Percentiles rank a stretch among this genome's conserved stretches.
These are phyloP conservation scores for Skeletonema marinoi DNA, from an alignment of 108 stramenopile genomes.

Conservation along the genomic window DNA sequence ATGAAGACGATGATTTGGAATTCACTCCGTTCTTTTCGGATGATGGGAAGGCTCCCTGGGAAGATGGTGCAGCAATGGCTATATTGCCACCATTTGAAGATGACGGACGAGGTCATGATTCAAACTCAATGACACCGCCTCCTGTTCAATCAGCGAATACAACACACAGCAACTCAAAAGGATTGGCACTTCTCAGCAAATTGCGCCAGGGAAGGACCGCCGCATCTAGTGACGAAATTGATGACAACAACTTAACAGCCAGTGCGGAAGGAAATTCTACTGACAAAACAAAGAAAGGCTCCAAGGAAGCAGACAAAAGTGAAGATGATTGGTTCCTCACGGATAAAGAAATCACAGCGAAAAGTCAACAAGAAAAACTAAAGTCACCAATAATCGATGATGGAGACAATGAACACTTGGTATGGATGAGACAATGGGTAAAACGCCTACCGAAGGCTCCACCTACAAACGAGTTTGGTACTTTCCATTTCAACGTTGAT, in stretches of 20 bases:
- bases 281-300: not conserved
- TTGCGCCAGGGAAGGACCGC: conserved; percentile 41
- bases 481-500: conserved; percentile 67
- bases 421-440: conserved; percentile 58
- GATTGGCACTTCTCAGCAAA: conserved; percentile 53
- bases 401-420: conserved; percentile 37
- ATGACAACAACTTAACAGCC: conserved; percentile 1
- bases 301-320: not conserved
- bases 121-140: not conserved
- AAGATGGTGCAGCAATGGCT: conserved; percentile 50
- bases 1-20: conserved; percentile 29
- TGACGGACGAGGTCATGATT: not conserved
- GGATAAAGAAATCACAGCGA: conserved; percentile 72
- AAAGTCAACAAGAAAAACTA: conserved; percentile 60
- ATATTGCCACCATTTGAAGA: not conserved
- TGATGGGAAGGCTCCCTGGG: conserved; percentile 84
- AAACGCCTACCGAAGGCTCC: conserved; percentile 47
- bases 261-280: not conserved
- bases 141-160: conserved; percentile 13
- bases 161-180: conserved; percentile 41
- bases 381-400: conserved; percentile 19
- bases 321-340: conserved; percentile 61
- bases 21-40: conserved; percentile 80
- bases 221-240: conserved; percentile 1
- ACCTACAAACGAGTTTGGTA: conserved; percentile 46